A percentile compares a stretch with the other conserved stretches of the same genome.
Evolutionary conservation across 495 filamentous ascomycete species (phyloP).

Genomic region (Neurospora sp.): DNA sequence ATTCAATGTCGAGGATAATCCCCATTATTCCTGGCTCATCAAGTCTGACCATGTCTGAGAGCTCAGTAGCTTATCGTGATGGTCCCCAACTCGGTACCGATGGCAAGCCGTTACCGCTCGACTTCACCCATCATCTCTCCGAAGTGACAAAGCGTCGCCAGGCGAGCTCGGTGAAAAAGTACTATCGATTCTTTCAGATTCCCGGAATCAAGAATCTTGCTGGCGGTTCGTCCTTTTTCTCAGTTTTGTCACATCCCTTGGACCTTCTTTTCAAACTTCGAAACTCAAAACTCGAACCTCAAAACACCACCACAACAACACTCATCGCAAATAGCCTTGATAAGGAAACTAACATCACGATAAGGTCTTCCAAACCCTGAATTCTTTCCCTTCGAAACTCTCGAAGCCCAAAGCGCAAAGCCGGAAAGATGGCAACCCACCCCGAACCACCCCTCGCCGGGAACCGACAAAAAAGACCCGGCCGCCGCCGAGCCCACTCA

Average conservation of each 20-base stretch:
- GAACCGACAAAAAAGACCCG: conserved; percentile 16
- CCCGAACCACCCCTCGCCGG: conserved; percentile 38
- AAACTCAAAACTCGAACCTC: not conserved
- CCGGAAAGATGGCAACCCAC: conserved; percentile 64
- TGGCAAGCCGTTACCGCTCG: conserved; percentile 44
- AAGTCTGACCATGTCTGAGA: not conserved
- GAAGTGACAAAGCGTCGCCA: conserved; percentile 51
- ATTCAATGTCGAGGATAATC: not conserved
- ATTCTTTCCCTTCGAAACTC: conserved; percentile 85
- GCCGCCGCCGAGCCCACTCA: conserved; percentile 31
- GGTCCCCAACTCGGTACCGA: not conserved
- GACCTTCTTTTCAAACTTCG: not conserved
- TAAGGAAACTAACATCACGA: not conserved
- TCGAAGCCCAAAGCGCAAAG: conserved; percentile 68
- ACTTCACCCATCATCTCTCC: conserved; percentile 73
- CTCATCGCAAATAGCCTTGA: not conserved
- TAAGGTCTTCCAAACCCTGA: conserved; percentile 66
- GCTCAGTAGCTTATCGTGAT: not conserved
- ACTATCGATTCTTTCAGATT: conserved; percentile 77
- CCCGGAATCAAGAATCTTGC: conserved; percentile 80
- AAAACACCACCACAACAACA: not conserved
- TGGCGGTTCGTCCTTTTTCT: conserved; percentile 50
- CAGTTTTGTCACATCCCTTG: not conserved
- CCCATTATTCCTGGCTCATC: not conserved
- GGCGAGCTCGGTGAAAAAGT: conserved; percentile 58